Evolutionary conservation across 805 yeast species (phyloP).

Genomic region (Sungouiozyma ichnusensis): DNA sequence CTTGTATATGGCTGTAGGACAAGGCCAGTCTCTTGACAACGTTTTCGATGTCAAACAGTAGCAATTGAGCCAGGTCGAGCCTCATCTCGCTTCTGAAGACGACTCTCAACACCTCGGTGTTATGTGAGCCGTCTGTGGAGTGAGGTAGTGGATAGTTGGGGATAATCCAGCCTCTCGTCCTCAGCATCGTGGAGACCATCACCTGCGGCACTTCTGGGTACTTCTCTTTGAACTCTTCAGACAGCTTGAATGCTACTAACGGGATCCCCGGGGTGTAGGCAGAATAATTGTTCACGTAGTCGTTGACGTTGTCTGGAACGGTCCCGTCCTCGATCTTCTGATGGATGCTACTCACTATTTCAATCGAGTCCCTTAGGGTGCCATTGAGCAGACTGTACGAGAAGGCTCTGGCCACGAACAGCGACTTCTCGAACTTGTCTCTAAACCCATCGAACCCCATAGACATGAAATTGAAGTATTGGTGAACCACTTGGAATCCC

Average conservation of each 20-base stretch:
- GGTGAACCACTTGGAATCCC: conserved; percentile 83
- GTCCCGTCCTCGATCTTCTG: conserved; percentile 35
- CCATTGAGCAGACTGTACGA: conserved; percentile 36
- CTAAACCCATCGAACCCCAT: conserved; percentile 67
- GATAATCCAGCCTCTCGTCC: conserved; percentile 76
- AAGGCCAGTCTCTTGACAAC: conserved; percentile 13
- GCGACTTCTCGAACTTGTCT: conserved; percentile 47
- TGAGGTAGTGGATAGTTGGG: conserved; percentile 82
- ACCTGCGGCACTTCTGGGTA: conserved; percentile 81
- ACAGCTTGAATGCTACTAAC: conserved; percentile 75
- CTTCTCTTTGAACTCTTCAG: conserved; percentile 41
- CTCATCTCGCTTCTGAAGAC: conserved; percentile 69
- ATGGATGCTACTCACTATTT: conserved; percentile 70
- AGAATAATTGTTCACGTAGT: conserved; percentile 30
- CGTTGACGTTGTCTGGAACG: conserved; percentile 14
- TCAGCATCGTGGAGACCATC: conserved; percentile 56
- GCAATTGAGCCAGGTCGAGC: conserved; percentile 28
- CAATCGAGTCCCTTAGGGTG: conserved; percentile 57
- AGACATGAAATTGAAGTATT: conserved; percentile 68
- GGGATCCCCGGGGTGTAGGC: conserved; percentile 70
- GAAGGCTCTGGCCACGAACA: conserved; percentile 62
- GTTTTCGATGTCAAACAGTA: conserved; percentile 16
- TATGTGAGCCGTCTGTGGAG: conserved; percentile 33
- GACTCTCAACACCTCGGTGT: conserved; percentile 67
- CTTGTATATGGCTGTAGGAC: conserved; percentile 10